Evolutionary conservation across 345 rosid genomes (phyloP).

Genomic region (Citrus inodora): DNA sequence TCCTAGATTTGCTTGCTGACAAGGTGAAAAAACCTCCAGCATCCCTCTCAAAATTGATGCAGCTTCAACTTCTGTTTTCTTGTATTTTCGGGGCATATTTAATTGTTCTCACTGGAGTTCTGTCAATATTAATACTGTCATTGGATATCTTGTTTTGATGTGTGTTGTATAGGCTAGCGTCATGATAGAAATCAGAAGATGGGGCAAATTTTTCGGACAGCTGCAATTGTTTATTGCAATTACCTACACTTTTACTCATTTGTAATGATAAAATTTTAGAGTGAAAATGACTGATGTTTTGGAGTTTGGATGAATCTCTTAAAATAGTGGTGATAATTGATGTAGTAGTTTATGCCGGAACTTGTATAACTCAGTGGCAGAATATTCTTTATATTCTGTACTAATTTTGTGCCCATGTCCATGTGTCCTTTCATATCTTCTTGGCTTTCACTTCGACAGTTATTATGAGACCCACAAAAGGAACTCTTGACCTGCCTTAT

Average conservation of each 20-base stretch:
- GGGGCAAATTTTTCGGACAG: neutral
- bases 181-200: neutral
- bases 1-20: neutral
- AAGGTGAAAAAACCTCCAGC: conserved; percentile 17
- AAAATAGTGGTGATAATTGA: neutral
- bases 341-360: neutral
- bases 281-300: neutral
- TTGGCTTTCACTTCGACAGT: neutral
- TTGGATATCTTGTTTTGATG: conserved; percentile 14
- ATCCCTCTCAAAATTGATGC: conserved; percentile 6
- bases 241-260: neutral
- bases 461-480: too few species aligned
- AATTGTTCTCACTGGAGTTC: neutral
- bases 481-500: neutral
- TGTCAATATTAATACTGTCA: conserved; percentile 26
- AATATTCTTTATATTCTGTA: too few species aligned
- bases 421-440: neutral
- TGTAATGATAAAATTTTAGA: neutral
- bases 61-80: conserved; percentile 3
- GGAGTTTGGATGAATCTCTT: neutral
- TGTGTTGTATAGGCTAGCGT: conserved; percentile 28
- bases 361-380: neutral
- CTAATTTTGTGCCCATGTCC: neutral
- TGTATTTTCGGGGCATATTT: conserved; percentile 11
- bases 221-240: conserved; percentile 8